These are phyloP conservation scores for Agaricus blazei DNA, from an alignment of 768 basidiomycete species.

Conservation along the genomic window DNA sequence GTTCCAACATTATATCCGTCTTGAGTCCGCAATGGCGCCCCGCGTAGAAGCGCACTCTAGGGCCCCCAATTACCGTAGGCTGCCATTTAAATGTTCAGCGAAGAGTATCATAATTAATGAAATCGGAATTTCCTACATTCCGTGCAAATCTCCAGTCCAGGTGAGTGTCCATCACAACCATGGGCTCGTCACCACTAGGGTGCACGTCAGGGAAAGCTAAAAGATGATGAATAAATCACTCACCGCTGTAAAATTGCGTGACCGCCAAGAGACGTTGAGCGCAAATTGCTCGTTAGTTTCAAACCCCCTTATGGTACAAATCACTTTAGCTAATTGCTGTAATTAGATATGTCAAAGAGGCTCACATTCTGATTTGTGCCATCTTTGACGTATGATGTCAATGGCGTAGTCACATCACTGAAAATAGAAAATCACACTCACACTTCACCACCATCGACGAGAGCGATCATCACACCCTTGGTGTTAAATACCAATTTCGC, in stretches of 20 bases:
- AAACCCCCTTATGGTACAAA: slow-evolving; percentile 36
- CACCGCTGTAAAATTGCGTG: slow-evolving; percentile 81
- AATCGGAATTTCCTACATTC: slow-evolving; percentile 48
- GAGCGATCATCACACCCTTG: slow-evolving; percentile 75
- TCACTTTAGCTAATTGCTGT: slow-evolving; percentile 3
- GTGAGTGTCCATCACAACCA: slow-evolving; percentile 73
- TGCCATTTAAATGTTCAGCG: slow-evolving; percentile 20
- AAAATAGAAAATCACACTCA: slow-evolving; percentile 29
- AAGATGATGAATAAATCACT: slow-evolving; percentile 13
- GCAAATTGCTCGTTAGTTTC: slow-evolving; percentile 33
- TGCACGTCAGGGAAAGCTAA: slow-evolving; percentile 5
- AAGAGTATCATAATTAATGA: background rate
- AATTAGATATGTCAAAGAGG: slow-evolving; percentile 5
- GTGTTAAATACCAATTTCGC: slow-evolving; percentile 92
- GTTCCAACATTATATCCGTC: slow-evolving; percentile 90
- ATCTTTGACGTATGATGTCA: slow-evolving; percentile 36
- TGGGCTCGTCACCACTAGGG: slow-evolving; percentile 76
- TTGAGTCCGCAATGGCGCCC: slow-evolving; percentile 82
- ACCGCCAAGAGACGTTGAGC: slow-evolving; percentile 73
- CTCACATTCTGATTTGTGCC: slow-evolving; percentile 88
- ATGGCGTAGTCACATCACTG: background rate
- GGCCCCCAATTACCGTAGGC: slow-evolving; percentile 66
- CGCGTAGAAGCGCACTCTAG: slow-evolving; percentile 83
- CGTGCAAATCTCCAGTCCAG: slow-evolving; percentile 86
- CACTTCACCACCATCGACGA: slow-evolving; percentile 85